phyloP scores from a whole-genome alignment of 768 basidiomycete species.

The Lactifluus hygrophoroides region DNA sequence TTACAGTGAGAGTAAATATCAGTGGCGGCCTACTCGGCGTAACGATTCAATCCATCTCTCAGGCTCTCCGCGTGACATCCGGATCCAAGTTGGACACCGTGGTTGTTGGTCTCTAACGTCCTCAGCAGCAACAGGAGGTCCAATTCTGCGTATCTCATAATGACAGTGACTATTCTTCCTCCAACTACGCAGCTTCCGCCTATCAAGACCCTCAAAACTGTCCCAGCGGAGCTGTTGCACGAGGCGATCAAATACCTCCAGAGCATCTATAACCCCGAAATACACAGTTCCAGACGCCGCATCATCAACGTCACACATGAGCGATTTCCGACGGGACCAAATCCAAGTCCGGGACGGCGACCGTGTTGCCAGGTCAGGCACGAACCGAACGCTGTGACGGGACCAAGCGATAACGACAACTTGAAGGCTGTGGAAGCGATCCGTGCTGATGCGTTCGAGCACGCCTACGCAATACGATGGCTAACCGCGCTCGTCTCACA shows the following conservation, averaged over 20 bases:
- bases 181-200: constrained; percentile 9
- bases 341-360: not conserved
- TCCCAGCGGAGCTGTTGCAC: constrained; percentile 25
- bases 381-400: not conserved
- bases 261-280: constrained; percentile 49
- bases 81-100: not conserved
- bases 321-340: too few species aligned
- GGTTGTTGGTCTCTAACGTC: not conserved
- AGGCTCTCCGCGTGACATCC: too few species aligned
- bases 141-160: not conserved
- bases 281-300: constrained; percentile 54
- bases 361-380: not conserved
- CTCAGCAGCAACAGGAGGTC: not conserved
- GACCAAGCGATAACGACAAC: not conserved
- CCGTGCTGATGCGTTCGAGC: constrained; percentile 59
- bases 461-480: constrained; percentile 63
- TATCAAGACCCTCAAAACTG: constrained; percentile 1
- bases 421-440: constrained; percentile 27
- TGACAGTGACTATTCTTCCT: not conserved
- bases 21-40: not conserved
- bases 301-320: constrained; percentile 4
- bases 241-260: constrained; percentile 43
- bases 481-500: constrained; percentile 49
- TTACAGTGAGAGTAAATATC: not conserved
- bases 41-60: too few species aligned